Base-by-base conservation (phyloP, 2,329 filamentous ascomycete species). In the Botrytis tulipae region DNA sequence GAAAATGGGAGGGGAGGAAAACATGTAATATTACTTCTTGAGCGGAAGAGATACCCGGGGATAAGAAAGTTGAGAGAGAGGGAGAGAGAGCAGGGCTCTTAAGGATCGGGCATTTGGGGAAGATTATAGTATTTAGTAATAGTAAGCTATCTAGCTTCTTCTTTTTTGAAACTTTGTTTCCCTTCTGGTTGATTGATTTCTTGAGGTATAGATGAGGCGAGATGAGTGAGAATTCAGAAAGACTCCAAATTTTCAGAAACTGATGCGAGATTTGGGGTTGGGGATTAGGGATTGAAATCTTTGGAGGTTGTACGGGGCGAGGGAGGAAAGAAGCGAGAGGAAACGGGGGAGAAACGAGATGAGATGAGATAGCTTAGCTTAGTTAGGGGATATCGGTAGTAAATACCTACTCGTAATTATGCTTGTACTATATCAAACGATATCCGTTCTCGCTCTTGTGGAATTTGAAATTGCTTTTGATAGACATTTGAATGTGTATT, bases 11-110 rank as follows among this genome's bases (percentile, higher is more conserved):
- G 61, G 61, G 40, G 16, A 22, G 37, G 18, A 44, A 68, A 54
- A 68, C 22, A 54, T 68, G 35, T 68, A 68, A 68, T 68, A 48
- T 68, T 68, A 54, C 65, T 67, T 40, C 40, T 48, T 35, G 22
- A 29, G 46, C 14, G 63, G 44, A 57, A 57, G 51, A 57, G 51
- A 57, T 57, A 57, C 51, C 51, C 51, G 51, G 51, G n/a, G 51
- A 57, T 57, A 29, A 18, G 44, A 51, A 18, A 42, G 60, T 18
- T 40, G 61, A n/a, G 37, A 9, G 16, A 22, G 46, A 40, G 12
- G 25, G 16, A 29, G 35, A 29, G 35, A 54, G 65, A 54, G 35
- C 35, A 57, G 65, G 35, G 48, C 65, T 68, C 46, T 54, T 57
- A 35, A 3, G 65, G 65, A 57, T 29, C 32, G 51, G 40, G 22